phyloP scores from a whole-genome alignment of 129 eudicot species.

The Artemisia annua region DNA sequence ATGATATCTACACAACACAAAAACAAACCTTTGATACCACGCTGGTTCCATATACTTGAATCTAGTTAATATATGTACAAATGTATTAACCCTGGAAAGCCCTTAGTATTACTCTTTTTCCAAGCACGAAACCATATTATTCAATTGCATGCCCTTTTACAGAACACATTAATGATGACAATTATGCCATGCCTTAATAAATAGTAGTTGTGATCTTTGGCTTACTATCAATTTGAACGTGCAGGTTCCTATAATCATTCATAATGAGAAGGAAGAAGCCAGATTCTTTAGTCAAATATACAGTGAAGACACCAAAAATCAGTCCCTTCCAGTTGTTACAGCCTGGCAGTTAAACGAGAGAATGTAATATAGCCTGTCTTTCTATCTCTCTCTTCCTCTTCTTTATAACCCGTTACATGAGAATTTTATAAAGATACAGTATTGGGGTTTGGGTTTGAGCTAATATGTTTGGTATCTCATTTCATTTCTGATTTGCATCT shows the following conservation, averaged over 20 bases:
- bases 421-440: not conserved
- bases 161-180: not conserved
- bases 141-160: not conserved
- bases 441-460: not conserved
- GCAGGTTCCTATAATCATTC: slow-evolving; percentile 69
- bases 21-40: not conserved
- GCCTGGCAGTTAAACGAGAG: slow-evolving; percentile 90
- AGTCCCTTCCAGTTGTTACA: slow-evolving; percentile 69
- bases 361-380: slow-evolving; percentile 48
- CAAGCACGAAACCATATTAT: slow-evolving; percentile 9
- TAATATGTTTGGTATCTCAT: not conserved
- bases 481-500: not conserved
- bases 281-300: slow-evolving; percentile 57
- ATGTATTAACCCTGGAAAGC: not conserved
- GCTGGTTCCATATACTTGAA: not conserved
- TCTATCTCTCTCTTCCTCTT: not conserved
- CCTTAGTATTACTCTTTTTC: not conserved
- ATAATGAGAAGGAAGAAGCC: slow-evolving; percentile 63
- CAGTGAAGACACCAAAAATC: slow-evolving; percentile 63
- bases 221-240: slow-evolving; percentile 19
- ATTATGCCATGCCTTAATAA: not conserved
- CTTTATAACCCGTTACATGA: not conserved
- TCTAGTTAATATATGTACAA: not conserved
- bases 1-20: not conserved
- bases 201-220: not conserved